phyloP scores from a whole-genome alignment of 2,329 filamentous ascomycete genomes.

The Trichoderma guizhouense region DNA sequence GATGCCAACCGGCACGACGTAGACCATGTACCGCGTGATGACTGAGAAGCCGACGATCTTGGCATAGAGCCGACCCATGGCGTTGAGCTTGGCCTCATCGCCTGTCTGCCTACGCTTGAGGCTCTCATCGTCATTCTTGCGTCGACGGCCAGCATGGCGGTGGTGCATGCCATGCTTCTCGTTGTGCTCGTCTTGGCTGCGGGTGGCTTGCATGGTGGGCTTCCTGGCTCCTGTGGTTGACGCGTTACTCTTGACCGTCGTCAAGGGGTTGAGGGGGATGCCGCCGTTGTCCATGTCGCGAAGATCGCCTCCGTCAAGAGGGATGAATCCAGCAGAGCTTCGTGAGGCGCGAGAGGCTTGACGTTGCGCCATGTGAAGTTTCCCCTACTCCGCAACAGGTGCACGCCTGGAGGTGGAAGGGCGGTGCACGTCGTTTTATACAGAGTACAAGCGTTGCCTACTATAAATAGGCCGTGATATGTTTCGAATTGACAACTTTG shows the following conservation, averaged over 20 bases:
- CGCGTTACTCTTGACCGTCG: conserved; percentile 52
- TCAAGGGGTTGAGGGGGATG: conserved; percentile 40
- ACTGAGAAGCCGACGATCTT: conserved; percentile 62
- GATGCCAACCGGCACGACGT: conserved; percentile 61
- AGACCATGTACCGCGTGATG: conserved; percentile 64
- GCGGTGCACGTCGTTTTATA: not conserved
- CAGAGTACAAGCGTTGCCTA: not conserved
- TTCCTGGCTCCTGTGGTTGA: conserved; percentile 54
- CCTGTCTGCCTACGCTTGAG: conserved; percentile 44
- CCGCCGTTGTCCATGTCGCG: conserved; percentile 43
- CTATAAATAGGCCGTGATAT: not conserved
- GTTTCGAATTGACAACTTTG: not conserved
- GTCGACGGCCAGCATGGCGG: conserved; percentile 44
- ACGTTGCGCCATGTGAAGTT: conserved; percentile 21
- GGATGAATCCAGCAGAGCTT: conserved; percentile 43
- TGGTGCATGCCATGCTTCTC: conserved; percentile 43
- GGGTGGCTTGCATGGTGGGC: conserved; percentile 36
- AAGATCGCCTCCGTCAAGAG: conserved; percentile 34
- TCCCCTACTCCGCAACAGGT: conserved; percentile 5
- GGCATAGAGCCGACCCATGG: conserved; percentile 63
- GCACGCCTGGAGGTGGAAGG: not conserved
- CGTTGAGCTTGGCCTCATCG: conserved; percentile 57
- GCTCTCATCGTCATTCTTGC: conserved; percentile 42
- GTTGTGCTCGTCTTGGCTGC: conserved; percentile 32
- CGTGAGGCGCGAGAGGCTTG: conserved; percentile 23